Conservation (phyloP, 768 basidiomycete genomes). For the Suillus brevipes region DNA sequence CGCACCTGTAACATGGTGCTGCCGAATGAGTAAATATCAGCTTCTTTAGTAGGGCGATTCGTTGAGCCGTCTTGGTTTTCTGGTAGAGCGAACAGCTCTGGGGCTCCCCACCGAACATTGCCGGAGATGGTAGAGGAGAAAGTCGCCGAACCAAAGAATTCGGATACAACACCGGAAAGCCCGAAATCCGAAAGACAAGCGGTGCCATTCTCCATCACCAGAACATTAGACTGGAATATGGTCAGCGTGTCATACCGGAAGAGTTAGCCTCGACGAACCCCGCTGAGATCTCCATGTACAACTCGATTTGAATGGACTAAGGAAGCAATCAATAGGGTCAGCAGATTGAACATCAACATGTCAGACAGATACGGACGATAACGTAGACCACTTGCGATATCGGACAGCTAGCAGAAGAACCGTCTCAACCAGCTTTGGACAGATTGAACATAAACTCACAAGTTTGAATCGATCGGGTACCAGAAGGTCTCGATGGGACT, state of each 20-base stretch:
- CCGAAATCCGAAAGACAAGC: slow-evolving; percentile 49
- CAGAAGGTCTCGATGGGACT: slow-evolving; percentile 7
- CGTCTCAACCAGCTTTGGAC: neutral
- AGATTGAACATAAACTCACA: slow-evolving; percentile 12
- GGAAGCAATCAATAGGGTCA: neutral
- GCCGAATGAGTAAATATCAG: slow-evolving; percentile 13
- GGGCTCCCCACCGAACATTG: slow-evolving; percentile 45
- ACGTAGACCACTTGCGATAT: slow-evolving; percentile 1
- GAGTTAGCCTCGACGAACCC: slow-evolving; percentile 3
- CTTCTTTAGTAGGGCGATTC: slow-evolving; percentile 6
- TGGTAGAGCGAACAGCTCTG: slow-evolving; percentile 29
- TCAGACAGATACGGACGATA: neutral
- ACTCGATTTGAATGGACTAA: slow-evolving; percentile 5
- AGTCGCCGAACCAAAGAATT: slow-evolving; percentile 33
- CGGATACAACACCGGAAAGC: slow-evolving; percentile 31
- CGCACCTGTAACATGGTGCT: slow-evolving; percentile 29
- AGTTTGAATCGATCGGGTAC: slow-evolving; percentile 18
- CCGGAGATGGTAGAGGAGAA: slow-evolving; percentile 34
- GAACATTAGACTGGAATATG: slow-evolving; percentile 40
- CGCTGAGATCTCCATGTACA: slow-evolving; percentile 12
- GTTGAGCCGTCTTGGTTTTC: slow-evolving; percentile 19
- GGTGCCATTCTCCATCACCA: slow-evolving; percentile 39
- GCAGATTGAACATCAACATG: neutral
- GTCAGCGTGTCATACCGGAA: slow-evolving; percentile 1
- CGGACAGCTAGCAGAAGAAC: neutral